phyloP scores from a whole-genome alignment of 495 filamentous ascomycete species.

The Neurospora sp. region DNA sequence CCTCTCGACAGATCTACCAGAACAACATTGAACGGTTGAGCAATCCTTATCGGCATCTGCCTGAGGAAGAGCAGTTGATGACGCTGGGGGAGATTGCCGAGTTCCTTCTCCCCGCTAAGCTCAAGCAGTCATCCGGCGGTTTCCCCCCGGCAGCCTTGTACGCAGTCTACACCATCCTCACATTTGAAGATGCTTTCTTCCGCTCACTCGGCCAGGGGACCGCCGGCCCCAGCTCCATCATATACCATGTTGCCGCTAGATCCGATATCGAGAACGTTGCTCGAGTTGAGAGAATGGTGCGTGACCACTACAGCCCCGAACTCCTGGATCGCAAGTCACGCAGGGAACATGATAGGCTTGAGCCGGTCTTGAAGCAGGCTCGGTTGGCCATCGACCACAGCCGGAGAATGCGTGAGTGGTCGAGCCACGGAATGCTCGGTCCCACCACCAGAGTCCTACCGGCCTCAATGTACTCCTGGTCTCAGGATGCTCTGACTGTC shows the following conservation, averaged over 20 bases:
- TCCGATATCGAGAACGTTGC: conserved; percentile 17
- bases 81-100: conserved; percentile 56
- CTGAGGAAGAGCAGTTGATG: conserved; percentile 41
- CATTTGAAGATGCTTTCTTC: conserved; percentile 45
- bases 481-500: conserved; percentile 43
- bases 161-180: conserved; percentile 55
- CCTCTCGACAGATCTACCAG: conserved; percentile 43
- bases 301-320: conserved; percentile 18
- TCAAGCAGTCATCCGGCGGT: conserved; percentile 36
- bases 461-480: conserved; percentile 24
- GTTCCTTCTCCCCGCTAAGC: conserved; percentile 30
- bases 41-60: conserved; percentile 18
- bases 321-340: neutral
- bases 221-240: conserved; percentile 26
- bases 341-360: neutral
- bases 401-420: conserved; percentile 51
- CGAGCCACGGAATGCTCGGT: conserved; percentile 41
- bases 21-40: conserved; percentile 42
- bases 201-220: conserved; percentile 20
- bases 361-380: conserved; percentile 48
- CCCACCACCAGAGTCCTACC: conserved; percentile 23
- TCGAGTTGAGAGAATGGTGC: conserved; percentile 22
- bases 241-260: conserved; percentile 27
- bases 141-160: conserved; percentile 48
- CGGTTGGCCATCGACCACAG: conserved; percentile 55